These are phyloP conservation scores for Talaromyces sp. DNA, from an alignment of 2,329 filamentous ascomycete genomes.

Conservation along the genomic window DNA sequence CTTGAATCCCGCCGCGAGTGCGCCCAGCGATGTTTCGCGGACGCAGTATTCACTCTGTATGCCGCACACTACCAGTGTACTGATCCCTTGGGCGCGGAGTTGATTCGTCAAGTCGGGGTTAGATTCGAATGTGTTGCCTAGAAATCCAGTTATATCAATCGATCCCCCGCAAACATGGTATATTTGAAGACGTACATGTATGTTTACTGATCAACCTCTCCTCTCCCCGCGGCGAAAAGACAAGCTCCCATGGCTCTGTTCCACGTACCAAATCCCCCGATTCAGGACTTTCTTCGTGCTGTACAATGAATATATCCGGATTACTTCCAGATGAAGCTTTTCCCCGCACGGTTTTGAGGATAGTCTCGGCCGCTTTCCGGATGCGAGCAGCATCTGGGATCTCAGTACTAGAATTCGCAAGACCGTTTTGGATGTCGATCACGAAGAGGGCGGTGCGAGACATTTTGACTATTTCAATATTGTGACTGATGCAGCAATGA, in stretches of 20 bases:
- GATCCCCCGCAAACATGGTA: too few species aligned
- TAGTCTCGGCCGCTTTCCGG: not conserved
- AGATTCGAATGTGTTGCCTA: constrained; percentile 7
- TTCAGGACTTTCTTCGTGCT: constrained; percentile 6
- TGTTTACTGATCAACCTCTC: constrained; percentile 1
- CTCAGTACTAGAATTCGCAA: not conserved
- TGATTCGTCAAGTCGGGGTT: not conserved
- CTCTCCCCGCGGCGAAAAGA: not conserved
- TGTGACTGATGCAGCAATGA: not conserved
- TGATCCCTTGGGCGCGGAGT: not conserved
- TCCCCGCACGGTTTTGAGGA: not conserved
- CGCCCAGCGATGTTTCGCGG: constrained; percentile 4
- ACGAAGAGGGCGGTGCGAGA: constrained; percentile 7
- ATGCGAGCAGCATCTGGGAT: constrained; percentile 4
- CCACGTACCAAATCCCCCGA: not conserved
- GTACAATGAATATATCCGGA: not conserved
- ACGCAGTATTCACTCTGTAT: constrained; percentile 15
- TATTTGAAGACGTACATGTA: constrained; percentile 4
- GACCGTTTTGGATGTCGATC: constrained; percentile 8
- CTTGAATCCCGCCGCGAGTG: not conserved
- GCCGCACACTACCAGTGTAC: constrained; percentile 2
- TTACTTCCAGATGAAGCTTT: not conserved
- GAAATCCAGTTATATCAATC: too few species aligned
- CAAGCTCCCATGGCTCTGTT: not conserved
- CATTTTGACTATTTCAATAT: not conserved